Percentiles rank a stretch among this genome's conserved stretches.
Evolutionary conservation across 371 early-diverging fungal species (phyloP).

Genomic region (Choanephora cucurbitarum): DNA sequence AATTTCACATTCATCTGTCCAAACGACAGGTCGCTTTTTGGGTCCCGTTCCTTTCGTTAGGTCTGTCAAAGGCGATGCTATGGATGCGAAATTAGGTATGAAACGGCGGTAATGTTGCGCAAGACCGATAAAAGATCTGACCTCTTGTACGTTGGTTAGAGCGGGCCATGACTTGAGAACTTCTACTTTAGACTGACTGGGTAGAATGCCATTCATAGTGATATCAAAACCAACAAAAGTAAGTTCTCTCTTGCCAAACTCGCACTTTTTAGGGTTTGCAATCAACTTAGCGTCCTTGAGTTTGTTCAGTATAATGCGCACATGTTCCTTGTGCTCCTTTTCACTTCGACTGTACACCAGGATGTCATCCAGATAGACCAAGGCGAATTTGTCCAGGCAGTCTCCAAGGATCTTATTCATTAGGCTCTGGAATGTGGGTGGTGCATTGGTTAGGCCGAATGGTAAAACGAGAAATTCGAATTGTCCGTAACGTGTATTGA

Average conservation of each 20-base stretch:
- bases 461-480: conserved; percentile 49
- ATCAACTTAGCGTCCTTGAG: conserved; percentile 37
- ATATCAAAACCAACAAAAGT: conserved; percentile 50
- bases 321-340: conserved; percentile 49
- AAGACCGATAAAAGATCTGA: conserved; percentile 39
- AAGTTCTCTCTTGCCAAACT: conserved; percentile 36
- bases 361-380: conserved; percentile 63
- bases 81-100: conserved; percentile 31
- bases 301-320: conserved; percentile 32
- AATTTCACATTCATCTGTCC: conserved; percentile 18
- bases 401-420: conserved; percentile 40
- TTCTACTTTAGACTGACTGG: conserved; percentile 30
- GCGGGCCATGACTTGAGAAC: conserved; percentile 33
- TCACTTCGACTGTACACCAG: conserved; percentile 52
- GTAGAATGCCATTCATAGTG: conserved; percentile 25
- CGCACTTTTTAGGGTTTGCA: conserved; percentile 54
- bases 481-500: conserved; percentile 39
- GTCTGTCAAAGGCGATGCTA: conserved; percentile 43
- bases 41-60: conserved; percentile 29
- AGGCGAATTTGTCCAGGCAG: conserved; percentile 32
- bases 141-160: conserved; percentile 39
- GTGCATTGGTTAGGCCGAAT: conserved; percentile 50
- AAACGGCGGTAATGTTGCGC: conserved; percentile 38
- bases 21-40: conserved; percentile 21
- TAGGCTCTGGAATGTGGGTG: conserved; percentile 43